Percentiles rank a stretch among this genome's conserved stretches.
phyloP scores from a whole-genome alignment of 1,284 basidiomycete species.

The Tilletia indica region DNA sequence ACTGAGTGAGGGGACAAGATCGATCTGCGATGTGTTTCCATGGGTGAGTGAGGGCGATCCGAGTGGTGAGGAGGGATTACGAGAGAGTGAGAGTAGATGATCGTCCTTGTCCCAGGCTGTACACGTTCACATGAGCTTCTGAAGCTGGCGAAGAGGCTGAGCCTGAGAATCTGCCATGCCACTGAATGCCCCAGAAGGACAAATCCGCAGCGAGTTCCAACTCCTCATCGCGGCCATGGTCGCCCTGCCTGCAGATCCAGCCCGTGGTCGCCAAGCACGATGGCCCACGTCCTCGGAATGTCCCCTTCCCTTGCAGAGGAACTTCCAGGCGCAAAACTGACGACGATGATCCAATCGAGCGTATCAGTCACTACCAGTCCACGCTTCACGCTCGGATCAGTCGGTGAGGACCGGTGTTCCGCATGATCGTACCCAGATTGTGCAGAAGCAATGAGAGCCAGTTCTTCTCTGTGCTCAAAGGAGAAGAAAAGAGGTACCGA shows the following conservation, averaged over 20 bases:
- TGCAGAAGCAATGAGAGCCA: constrained; percentile 90
- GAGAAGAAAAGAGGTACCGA: constrained; percentile 74
- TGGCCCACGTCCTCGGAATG: constrained; percentile 64
- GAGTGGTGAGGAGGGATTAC: no score
- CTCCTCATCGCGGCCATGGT: constrained; percentile 88
- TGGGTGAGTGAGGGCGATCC: no score
- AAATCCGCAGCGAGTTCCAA: constrained; percentile 81
- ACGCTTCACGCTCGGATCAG: constrained; percentile 77
- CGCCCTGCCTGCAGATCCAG: constrained; percentile 83
- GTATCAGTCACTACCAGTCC: constrained; percentile 69
- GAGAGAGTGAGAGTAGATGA: no score
- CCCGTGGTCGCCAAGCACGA: constrained; percentile 93
- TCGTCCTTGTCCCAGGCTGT: constrained; percentile 5
- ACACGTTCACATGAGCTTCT: constrained; percentile 16
- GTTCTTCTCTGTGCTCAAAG: constrained; percentile 60
- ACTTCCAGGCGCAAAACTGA: not conserved
- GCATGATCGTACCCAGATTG: constrained; percentile 93
- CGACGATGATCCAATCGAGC: not conserved
- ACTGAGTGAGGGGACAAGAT: no score
- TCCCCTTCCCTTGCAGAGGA: not conserved
- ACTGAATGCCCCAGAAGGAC: constrained; percentile 71
- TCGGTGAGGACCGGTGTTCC: constrained; percentile 88
- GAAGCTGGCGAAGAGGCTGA: not conserved
- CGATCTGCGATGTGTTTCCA: no score
- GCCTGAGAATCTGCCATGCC: not conserved